Conservation (phyloP, 164 flowering plant genomes). For the Warburgia ugandensis region DNA sequence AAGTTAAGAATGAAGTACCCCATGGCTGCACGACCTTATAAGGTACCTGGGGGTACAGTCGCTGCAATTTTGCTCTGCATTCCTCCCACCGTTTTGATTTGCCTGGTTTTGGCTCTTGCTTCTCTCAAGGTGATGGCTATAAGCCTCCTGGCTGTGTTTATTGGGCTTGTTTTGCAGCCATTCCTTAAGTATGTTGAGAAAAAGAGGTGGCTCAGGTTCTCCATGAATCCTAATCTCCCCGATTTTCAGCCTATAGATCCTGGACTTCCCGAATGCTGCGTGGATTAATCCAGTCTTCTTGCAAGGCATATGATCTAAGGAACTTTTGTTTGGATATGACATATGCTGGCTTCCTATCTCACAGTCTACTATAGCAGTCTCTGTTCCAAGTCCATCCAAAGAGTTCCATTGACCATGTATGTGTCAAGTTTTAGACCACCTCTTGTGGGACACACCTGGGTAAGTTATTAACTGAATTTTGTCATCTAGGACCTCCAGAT, state of each 20-base stretch:
- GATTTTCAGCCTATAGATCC: neutral
- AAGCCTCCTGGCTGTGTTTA: constrained; percentile 7
- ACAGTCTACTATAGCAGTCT: too few species aligned
- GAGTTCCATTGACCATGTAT: too few species aligned
- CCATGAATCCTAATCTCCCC: constrained; percentile 4
- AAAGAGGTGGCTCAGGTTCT: constrained; percentile 6
- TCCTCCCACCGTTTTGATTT: constrained; percentile 10
- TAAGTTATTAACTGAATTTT: too few species aligned
- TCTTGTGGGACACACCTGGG: too few species aligned
- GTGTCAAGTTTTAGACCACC: too few species aligned
- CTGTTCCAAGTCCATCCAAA: too few species aligned
- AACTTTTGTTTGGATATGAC: too few species aligned
- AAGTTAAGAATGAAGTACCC: constrained; percentile 4
- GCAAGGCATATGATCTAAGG: too few species aligned
- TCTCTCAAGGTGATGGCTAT: constrained; percentile 7
- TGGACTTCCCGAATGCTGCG: too few species aligned
- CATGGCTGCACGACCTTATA: constrained; percentile 5
- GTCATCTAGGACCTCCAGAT: too few species aligned
- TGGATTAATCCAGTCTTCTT: too few species aligned
- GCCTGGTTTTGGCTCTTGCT: constrained; percentile 8
- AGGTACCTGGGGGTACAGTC: constrained; percentile 5
- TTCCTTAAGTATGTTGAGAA: neutral
- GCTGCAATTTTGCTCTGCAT: constrained; percentile 4
- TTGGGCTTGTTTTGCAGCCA: constrained; percentile 7
- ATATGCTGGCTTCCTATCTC: too few species aligned